phyloP scores from a whole-genome alignment of 1,284 basidiomycete species.

The Cryptococcus sp. region DNA sequence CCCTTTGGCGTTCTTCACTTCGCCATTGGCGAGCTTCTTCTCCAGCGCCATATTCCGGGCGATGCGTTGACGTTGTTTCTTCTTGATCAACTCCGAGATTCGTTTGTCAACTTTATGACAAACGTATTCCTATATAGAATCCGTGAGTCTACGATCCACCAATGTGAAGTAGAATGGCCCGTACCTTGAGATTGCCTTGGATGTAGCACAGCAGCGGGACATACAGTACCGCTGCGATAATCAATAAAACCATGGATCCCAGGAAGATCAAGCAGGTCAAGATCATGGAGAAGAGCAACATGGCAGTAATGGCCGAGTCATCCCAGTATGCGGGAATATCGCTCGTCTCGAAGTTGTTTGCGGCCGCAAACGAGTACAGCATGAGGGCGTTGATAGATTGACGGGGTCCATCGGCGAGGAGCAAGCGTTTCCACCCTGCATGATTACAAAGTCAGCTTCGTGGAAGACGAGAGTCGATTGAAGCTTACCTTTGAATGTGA shows the following conservation, averaged over 20 bases:
- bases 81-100: conserved; percentile 89
- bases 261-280: conserved; percentile 88
- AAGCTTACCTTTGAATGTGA: conserved; percentile 89
- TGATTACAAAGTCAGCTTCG: not conserved
- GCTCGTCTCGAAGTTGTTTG: conserved; percentile 65
- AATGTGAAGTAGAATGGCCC: conserved; percentile 12
- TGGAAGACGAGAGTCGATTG: not conserved
- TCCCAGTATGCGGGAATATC: conserved; percentile 65
- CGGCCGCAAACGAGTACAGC: conserved; percentile 85
- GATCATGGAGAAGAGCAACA: conserved; percentile 81
- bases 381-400: conserved; percentile 95
- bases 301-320: conserved; percentile 68
- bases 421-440: conserved; percentile 88
- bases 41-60: conserved; percentile 79
- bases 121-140: conserved; percentile 79
- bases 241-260: conserved; percentile 76
- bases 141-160: not conserved
- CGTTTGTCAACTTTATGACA: conserved; percentile 99
- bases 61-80: conserved; percentile 82
- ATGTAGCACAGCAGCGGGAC: conserved; percentile 92
- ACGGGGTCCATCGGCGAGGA: conserved; percentile 94
- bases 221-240: conserved; percentile 83
- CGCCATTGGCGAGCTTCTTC: conserved; percentile 80
- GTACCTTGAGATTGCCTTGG: conserved; percentile 87
- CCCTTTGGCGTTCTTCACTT: conserved; percentile 92